phyloP scores from a whole-genome alignment of 768 basidiomycete genomes.

The Udeniomyces megalosporus region DNA sequence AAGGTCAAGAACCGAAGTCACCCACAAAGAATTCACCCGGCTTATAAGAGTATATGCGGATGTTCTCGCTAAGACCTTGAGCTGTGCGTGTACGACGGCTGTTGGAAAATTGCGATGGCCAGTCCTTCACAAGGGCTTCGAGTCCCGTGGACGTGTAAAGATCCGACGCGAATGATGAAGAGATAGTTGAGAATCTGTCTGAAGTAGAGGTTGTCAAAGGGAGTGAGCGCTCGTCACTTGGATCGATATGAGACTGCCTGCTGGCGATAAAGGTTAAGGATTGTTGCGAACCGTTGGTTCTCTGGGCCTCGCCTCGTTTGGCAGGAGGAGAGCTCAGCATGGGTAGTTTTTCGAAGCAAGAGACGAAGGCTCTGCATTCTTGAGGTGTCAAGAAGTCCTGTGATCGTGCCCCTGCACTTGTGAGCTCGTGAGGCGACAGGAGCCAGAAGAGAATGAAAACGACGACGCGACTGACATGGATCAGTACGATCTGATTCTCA shows the following conservation, averaged over 20 bases:
- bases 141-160: conserved; percentile 4
- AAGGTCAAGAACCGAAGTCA: neutral
- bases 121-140: neutral
- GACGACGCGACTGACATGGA: neutral
- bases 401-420: too few species aligned
- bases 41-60: conserved; percentile 3
- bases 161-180: neutral
- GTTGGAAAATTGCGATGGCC: conserved; percentile 6
- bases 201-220: too few species aligned
- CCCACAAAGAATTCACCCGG: conserved; percentile 3
- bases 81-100: neutral
- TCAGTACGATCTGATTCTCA: conserved; percentile 11
- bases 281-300: conserved; percentile 5
- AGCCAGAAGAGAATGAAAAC: neutral
- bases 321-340: conserved; percentile 8
- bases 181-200: conserved; percentile 8
- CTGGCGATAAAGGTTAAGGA: neutral
- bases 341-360: neutral
- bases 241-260: too few species aligned
- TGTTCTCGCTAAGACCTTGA: conserved; percentile 8
- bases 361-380: conserved; percentile 2
- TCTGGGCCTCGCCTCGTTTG: conserved; percentile 11
- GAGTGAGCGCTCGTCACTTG: too few species aligned
- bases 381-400: conserved; percentile 7
- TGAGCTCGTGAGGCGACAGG: too few species aligned